These are phyloP conservation scores for Cyberlindnera lachancei DNA, from an alignment of 805 yeast genomes.

Conservation along the genomic window DNA sequence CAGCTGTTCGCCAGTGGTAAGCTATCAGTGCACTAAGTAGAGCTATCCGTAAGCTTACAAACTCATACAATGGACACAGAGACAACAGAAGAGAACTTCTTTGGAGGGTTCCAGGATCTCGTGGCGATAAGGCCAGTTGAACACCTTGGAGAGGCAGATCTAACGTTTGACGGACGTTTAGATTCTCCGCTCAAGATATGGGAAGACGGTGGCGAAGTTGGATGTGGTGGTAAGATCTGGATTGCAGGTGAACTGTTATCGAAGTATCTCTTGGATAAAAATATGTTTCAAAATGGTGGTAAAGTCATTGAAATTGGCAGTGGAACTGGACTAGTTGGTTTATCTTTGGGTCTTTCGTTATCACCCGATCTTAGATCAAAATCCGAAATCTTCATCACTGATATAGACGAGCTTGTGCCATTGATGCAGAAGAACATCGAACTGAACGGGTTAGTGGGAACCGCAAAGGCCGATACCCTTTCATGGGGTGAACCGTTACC, in stretches of 20 bases:
- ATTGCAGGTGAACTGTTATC: slow-evolving; percentile 51
- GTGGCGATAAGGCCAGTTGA: slow-evolving; percentile 28
- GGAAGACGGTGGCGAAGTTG: slow-evolving; percentile 52
- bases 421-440: slow-evolving; percentile 39
- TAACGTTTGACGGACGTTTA: slow-evolving; percentile 34
- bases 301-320: slow-evolving; percentile 46
- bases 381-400: slow-evolving; percentile 37
- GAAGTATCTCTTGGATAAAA: slow-evolving; percentile 29
- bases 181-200: slow-evolving; percentile 29
- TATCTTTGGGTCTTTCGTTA: slow-evolving; percentile 25
- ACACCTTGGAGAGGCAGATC: slow-evolving; percentile 31
- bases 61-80: too few species aligned
- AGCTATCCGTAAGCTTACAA: too few species aligned
- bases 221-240: slow-evolving; percentile 63
- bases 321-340: slow-evolving; percentile 53
- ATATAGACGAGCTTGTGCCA: slow-evolving; percentile 38
- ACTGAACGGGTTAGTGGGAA: slow-evolving; percentile 29
- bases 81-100: too few species aligned
- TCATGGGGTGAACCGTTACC: slow-evolving; percentile 39
- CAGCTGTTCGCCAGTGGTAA: too few species aligned
- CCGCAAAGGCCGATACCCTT: slow-evolving; percentile 35
- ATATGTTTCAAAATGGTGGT: slow-evolving; percentile 13
- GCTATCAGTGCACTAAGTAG: too few species aligned
- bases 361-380: slow-evolving; percentile 4
- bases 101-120: slow-evolving; percentile 24